These are phyloP conservation scores for Melastoma malabathricum DNA, from an alignment of 345 rosid species.

Conservation along the genomic window DNA sequence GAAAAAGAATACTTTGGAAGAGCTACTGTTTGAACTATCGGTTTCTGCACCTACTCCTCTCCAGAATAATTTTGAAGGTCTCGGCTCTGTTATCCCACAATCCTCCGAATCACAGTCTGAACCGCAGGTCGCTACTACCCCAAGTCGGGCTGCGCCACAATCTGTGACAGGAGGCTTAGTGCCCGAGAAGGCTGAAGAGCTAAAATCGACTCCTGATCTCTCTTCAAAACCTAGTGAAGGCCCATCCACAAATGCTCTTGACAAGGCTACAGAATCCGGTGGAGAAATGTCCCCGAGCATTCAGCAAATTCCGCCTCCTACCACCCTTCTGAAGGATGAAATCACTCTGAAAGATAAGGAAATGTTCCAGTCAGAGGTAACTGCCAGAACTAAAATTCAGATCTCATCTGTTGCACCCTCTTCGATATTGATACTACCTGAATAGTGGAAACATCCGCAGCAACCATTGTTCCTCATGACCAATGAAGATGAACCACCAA, in stretches of 20 bases:
- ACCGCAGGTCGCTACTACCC: slow-evolving; percentile 5
- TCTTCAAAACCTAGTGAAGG: slow-evolving; percentile 13
- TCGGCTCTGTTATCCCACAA: slow-evolving; percentile 5
- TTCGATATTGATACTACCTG: no score
- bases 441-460: no score
- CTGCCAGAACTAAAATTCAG: no score
- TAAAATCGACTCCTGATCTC: slow-evolving; percentile 13
- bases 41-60: slow-evolving; percentile 18
- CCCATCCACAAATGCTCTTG: slow-evolving; percentile 8
- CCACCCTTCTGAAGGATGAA: slow-evolving; percentile 9
- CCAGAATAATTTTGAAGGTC: slow-evolving; percentile 7
- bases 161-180: background rate
- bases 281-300: slow-evolving; percentile 9
- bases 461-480: no score
- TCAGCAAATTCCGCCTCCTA: slow-evolving; percentile 14
- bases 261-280: slow-evolving; percentile 3
- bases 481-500: no score
- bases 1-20: slow-evolving; percentile 37
- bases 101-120: slow-evolving; percentile 12
- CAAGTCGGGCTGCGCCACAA: slow-evolving; percentile 5
- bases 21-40: slow-evolving; percentile 40
- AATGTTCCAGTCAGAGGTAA: no score
- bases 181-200: background rate
- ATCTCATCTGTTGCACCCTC: no score
- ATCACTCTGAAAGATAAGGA: background rate